phyloP scores from a whole-genome alignment of 371 early-diverging fungal species.

The Syncephalastrum monosporum region DNA sequence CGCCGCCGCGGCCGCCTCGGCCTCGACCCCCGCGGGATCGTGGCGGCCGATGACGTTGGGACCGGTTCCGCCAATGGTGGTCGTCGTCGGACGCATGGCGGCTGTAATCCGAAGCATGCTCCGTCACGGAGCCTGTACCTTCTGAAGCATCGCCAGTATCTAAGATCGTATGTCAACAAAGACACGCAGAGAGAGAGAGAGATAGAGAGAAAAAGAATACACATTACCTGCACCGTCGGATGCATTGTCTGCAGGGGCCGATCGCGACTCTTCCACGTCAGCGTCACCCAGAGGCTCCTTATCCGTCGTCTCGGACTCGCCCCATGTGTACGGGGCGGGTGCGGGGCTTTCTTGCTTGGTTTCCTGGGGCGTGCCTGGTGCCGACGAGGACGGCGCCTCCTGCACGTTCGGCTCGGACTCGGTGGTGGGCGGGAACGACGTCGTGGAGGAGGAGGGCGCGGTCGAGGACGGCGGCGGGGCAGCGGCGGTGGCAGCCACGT shows the following conservation, averaged over 20 bases:
- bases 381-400: too few relatives aligned
- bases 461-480: not conserved
- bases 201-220: too few relatives aligned
- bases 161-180: not conserved
- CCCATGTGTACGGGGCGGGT: not conserved
- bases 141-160: too few relatives aligned
- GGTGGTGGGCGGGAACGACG: not conserved
- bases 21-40: constrained; percentile 7
- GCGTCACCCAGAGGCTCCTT: not conserved
- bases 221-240: not conserved
- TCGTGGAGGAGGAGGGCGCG: too few relatives aligned
- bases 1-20: constrained; percentile 16
- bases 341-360: too few relatives aligned
- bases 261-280: not conserved
- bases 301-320: not conserved
- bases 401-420: not conserved
- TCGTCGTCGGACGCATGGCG: too few relatives aligned
- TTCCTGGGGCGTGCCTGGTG: too few relatives aligned
- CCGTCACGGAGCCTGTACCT: too few relatives aligned
- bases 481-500: not conserved
- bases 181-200: not conserved
- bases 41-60: too few relatives aligned
- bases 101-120: too few relatives aligned
- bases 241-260: not conserved
- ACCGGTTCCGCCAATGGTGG: too few relatives aligned